Evolutionary conservation across 768 basidiomycete species (phyloP).

Genomic region (Russula vinacea): DNA sequence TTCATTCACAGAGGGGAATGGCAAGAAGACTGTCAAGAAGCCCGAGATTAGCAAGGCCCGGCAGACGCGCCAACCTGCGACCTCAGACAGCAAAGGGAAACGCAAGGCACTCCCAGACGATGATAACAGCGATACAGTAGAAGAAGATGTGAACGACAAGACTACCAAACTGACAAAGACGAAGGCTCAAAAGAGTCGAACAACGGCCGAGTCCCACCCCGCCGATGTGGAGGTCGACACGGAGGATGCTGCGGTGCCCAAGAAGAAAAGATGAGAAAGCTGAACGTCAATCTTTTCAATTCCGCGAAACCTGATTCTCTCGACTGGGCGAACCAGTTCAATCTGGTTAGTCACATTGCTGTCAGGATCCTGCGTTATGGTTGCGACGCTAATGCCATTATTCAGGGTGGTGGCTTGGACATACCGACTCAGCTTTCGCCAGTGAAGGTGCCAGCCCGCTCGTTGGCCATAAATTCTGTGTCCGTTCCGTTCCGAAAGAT

Average conservation of each 20-base stretch:
- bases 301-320: constrained; percentile 20
- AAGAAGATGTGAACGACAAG: neutral
- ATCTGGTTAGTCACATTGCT: constrained; percentile 16
- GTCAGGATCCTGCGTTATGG: neutral
- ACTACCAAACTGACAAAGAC: neutral
- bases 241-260: constrained; percentile 17
- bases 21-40: constrained; percentile 23
- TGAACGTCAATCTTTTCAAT: constrained; percentile 24
- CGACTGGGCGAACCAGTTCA: constrained; percentile 27
- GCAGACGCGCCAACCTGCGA: constrained; percentile 10
- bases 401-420: constrained; percentile 21
- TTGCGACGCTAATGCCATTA: neutral
- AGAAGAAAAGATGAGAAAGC: constrained; percentile 29
- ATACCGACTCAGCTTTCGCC: constrained; percentile 28
- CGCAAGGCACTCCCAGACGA: constrained; percentile 36
- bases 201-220: neutral
- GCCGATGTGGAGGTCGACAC: constrained; percentile 8
- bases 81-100: constrained; percentile 38
- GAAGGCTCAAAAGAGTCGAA: constrained; percentile 5
- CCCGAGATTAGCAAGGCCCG: constrained; percentile 24
- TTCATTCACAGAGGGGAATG: neutral
- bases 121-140: constrained; percentile 29
- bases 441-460: constrained; percentile 26
- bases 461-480: constrained; percentile 11
- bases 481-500: constrained; percentile 15